Percentiles rank a stretch among this genome's conserved stretches.
These are phyloP conservation scores for Fusarium illudens DNA, from an alignment of 2,329 filamentous ascomycete genomes.

Conservation along the genomic window DNA sequence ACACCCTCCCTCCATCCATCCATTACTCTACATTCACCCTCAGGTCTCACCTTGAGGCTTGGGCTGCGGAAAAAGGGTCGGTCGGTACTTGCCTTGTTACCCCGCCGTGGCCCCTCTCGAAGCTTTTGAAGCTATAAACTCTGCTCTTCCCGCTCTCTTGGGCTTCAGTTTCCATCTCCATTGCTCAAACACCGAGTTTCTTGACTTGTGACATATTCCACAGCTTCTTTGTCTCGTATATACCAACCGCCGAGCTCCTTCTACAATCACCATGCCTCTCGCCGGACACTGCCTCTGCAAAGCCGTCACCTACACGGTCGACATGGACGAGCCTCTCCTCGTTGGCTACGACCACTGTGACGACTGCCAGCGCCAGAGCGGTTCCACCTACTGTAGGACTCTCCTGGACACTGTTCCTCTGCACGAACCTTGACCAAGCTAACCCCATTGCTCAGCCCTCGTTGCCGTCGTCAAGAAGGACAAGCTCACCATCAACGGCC, in stretches of 20 bases:
- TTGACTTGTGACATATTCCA: conserved; percentile 4
- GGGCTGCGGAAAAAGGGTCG: neutral
- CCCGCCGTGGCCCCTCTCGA: conserved; percentile 41
- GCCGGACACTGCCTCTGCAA: conserved; percentile 77
- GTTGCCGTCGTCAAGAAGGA: conserved; percentile 73
- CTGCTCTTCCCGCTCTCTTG: neutral
- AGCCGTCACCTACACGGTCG: conserved; percentile 72
- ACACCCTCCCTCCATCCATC: conserved; percentile 10
- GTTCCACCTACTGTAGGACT: conserved; percentile 72
- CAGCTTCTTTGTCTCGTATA: conserved; percentile 1
- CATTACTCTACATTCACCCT: conserved; percentile 12
- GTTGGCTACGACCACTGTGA: conserved; percentile 77
- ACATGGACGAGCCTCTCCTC: conserved; percentile 60
- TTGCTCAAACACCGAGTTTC: neutral
- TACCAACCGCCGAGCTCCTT: neutral
- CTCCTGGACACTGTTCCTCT: neutral
- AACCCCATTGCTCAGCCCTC: conserved; percentile 58
- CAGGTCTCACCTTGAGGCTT: conserved; percentile 14
- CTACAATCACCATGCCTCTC: conserved; percentile 64
- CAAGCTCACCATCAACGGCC: conserved; percentile 69
- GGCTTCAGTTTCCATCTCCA: neutral
- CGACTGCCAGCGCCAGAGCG: conserved; percentile 75
- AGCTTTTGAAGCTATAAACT: conserved; percentile 31
- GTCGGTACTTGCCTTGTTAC: conserved; percentile 36
- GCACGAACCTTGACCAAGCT: neutral